A percentile compares a stretch with the other conserved stretches of the same genome.
Evolutionary conservation across 2,329 filamentous ascomycete genomes (phyloP).

Genomic region (Aspergillus sp.): DNA sequence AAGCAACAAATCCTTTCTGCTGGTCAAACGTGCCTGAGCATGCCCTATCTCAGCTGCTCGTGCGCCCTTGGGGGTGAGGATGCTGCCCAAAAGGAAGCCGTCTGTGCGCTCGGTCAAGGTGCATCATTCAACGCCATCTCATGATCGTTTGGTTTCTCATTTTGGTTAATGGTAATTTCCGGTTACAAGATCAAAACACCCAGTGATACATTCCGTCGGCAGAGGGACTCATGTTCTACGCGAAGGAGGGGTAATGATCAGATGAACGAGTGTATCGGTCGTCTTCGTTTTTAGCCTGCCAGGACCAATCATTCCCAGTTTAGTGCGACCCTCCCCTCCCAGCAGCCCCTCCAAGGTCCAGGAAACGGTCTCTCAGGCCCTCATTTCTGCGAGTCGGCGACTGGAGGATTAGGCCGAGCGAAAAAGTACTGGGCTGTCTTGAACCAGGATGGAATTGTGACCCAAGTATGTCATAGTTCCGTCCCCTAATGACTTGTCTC

Average conservation of each 20-base stretch:
- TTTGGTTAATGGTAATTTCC: slow-evolving; percentile 7
- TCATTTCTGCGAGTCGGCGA: background rate
- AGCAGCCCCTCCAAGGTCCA: background rate
- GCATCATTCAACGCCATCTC: slow-evolving; percentile 17
- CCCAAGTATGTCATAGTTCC: slow-evolving; percentile 5
- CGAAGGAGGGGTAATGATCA: slow-evolving; percentile 16
- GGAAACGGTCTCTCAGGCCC: slow-evolving; percentile 1
- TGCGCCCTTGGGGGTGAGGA: slow-evolving; percentile 3
- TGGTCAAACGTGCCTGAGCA: slow-evolving; percentile 15
- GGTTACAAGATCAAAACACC: slow-evolving; percentile 16
- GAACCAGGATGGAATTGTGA: background rate
- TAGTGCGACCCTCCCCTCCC: slow-evolving; percentile 14
- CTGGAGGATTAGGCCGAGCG: background rate
- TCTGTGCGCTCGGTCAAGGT: slow-evolving; percentile 19
- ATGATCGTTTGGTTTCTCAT: slow-evolving; percentile 18
- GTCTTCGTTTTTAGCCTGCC: slow-evolving; percentile 10
- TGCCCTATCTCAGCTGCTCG: slow-evolving; percentile 8
- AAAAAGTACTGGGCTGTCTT: slow-evolving; percentile 3
- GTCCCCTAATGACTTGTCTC: slow-evolving; percentile 9
- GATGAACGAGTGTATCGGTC: slow-evolving; percentile 16
- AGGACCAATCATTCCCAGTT: slow-evolving; percentile 17
- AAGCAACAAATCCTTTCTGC: background rate
- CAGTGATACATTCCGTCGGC: slow-evolving; percentile 7
- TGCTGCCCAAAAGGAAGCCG: slow-evolving; percentile 17
- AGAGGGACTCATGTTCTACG: background rate